Base-by-base conservation (phyloP, 2,329 filamentous ascomycete species). In the Penicillium verrucosum region DNA sequence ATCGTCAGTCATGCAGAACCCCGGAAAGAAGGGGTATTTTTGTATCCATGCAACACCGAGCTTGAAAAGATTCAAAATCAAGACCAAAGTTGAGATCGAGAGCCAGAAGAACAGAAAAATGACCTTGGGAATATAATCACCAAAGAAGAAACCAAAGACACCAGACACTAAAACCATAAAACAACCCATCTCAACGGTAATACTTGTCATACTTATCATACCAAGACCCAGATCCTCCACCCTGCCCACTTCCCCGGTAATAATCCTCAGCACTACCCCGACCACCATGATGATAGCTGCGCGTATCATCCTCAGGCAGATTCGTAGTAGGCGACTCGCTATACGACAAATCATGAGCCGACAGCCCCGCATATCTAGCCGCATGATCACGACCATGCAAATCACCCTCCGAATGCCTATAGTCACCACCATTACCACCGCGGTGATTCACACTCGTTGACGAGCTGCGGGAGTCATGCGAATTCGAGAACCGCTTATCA, bases 211-310 rank as follows among this genome's bases (percentile, higher is more conserved):
- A 60, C 58, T 70, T 72, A 49, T 70, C 67, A 29, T 70, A 45
- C 8, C 34, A 41, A 41, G 51, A 21, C 21, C 37, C 34, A 51
- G 41, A n/a, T 61, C 62, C 48, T 65, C 69, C 67, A 51, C 68
- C 69, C 30, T 69, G 60, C 46, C 68, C 48, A 6, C 70, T 44
- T 3, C 38, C 69, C 27, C 73, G 70, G 54, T 76, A 75, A 64
- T 75, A 76, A n/a, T 75, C 73, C 25, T 76, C 74, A 18, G 72
- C 73, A 41, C 55, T 65, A 27, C 59, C 64, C 56, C 73, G 73
- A 44, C 61, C 68, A 34, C 64, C 62, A 6, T 53, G 52, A 40
- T 67, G 62, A 42, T 70, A 70, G n/a, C 63, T 62, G 21, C 66
- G 66, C 38, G 45, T 43, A 40, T 70, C 65, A 12, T 70, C 70